Conservation (phyloP, 2,329 filamentous ascomycete genomes). For the Sarocladium strictum region DNA sequence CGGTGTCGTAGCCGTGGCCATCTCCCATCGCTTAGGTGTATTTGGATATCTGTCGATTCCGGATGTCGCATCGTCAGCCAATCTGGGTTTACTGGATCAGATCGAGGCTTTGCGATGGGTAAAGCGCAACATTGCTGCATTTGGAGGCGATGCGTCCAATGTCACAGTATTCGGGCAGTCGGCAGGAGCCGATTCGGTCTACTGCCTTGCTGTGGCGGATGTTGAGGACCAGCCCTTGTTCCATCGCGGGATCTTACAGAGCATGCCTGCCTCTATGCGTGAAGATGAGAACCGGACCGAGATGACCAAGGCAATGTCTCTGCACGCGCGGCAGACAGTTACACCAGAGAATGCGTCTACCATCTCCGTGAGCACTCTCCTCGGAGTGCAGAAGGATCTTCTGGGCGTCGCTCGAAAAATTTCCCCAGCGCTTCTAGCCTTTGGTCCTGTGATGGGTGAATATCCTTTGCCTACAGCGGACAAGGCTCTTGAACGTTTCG, state of each 20-base stretch:
- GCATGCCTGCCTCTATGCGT: conserved; percentile 11
- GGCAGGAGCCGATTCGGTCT: conserved; percentile 10
- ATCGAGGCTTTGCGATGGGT: conserved; percentile 12
- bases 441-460: conserved; percentile 11
- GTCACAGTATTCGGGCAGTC: conserved; percentile 10
- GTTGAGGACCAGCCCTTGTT: conserved; percentile 11
- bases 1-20: background rate
- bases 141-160: conserved; percentile 10
- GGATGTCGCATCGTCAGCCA: conserved; percentile 5
- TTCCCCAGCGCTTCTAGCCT: conserved; percentile 6
- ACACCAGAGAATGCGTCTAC: background rate
- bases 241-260: conserved; percentile 14
- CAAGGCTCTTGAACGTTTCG: background rate
- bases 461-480: conserved; percentile 6
- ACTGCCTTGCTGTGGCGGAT: conserved; percentile 12
- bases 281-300: conserved; percentile 6
- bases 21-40: conserved; percentile 10
- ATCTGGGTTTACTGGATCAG: conserved; percentile 13
- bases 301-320: conserved; percentile 10
- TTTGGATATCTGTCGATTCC: conserved; percentile 12
- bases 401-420: conserved; percentile 7
- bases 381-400: conserved; percentile 11
- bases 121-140: conserved; percentile 9
- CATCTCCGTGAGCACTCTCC: background rate
- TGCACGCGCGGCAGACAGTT: background rate